Evolutionary conservation across 805 yeast genomes (phyloP).

Genomic region (Ogataea degrootiae): DNA sequence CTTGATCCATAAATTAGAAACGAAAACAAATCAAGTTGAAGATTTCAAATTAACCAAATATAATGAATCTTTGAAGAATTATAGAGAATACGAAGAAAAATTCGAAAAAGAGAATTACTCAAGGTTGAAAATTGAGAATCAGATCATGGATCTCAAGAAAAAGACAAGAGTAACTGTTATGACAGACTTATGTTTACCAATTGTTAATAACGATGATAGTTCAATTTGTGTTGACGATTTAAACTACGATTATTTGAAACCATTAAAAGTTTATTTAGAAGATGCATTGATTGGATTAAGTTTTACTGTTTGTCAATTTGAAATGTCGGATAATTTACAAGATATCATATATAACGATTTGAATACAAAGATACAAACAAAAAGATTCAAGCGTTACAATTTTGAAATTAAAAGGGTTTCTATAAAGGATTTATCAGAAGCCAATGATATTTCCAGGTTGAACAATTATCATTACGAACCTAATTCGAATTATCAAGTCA

Average conservation of each 20-base stretch:
- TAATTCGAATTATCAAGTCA: neutral
- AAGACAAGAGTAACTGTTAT: slow-evolving; percentile 12
- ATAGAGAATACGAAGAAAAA: slow-evolving; percentile 1
- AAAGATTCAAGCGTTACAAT: neutral
- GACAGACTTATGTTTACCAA: neutral
- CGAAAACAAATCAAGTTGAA: slow-evolving; percentile 3
- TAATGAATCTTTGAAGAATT: neutral
- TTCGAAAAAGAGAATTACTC: slow-evolving; percentile 13
- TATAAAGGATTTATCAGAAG: neutral
- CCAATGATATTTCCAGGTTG: neutral
- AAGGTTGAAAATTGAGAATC: slow-evolving; percentile 21
- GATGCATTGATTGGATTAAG: slow-evolving; percentile 9
- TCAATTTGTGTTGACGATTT: neutral
- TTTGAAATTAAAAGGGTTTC: neutral
- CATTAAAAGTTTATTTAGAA: slow-evolving; percentile 10
- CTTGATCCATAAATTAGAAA: slow-evolving; percentile 5
- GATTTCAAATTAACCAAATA: slow-evolving; percentile 7
- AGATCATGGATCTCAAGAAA: slow-evolving; percentile 16
- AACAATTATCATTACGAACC: neutral
- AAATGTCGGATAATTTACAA: neutral
- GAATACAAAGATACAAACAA: neutral
- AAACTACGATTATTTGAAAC: slow-evolving; percentile 1
- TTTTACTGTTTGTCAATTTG: slow-evolving; percentile 4
- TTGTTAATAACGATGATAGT: neutral
- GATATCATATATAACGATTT: neutral